Percentiles rank a stretch among this genome's conserved stretches.
These are phyloP conservation scores for Yamadazyma tumulicola DNA, from an alignment of 805 yeast genomes.

Conservation along the genomic window DNA sequence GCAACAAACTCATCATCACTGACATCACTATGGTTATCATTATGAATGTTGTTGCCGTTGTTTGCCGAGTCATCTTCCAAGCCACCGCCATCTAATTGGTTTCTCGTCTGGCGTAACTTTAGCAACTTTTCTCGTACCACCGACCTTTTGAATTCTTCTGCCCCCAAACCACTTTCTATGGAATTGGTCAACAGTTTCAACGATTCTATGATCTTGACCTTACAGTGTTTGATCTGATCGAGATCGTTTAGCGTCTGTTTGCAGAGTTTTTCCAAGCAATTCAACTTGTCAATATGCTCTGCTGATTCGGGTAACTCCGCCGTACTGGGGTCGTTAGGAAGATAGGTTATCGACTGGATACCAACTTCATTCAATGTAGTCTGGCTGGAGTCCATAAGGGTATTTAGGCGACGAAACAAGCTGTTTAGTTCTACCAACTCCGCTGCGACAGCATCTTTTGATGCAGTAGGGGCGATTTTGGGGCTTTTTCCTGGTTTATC, in stretches of 20 bases:
- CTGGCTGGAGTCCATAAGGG: slow-evolving; percentile 24
- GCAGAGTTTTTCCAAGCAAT: slow-evolving; percentile 36
- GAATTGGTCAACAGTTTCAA: slow-evolving; percentile 23
- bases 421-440: slow-evolving; percentile 33
- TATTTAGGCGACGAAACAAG: slow-evolving; percentile 24
- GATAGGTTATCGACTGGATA: slow-evolving; percentile 32
- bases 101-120: slow-evolving; percentile 25
- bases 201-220: slow-evolving; percentile 22
- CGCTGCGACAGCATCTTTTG: slow-evolving; percentile 9
- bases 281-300: slow-evolving; percentile 36
- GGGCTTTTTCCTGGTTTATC: neutral
- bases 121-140: slow-evolving; percentile 27
- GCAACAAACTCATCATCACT: slow-evolving; percentile 1
- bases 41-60: neutral
- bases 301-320: slow-evolving; percentile 39
- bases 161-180: slow-evolving; percentile 24
- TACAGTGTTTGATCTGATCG: slow-evolving; percentile 26
- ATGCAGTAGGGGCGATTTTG: neutral
- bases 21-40: slow-evolving; percentile 10
- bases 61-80: slow-evolving; percentile 1
- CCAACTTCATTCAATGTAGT: slow-evolving; percentile 38
- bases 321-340: slow-evolving; percentile 31
- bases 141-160: slow-evolving; percentile 32
- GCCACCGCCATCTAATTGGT: slow-evolving; percentile 20
- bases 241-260: slow-evolving; percentile 28